Evolutionary conservation across 2,329 filamentous ascomycete species (phyloP).

Genomic region (Grosmannia clavigera): DNA sequence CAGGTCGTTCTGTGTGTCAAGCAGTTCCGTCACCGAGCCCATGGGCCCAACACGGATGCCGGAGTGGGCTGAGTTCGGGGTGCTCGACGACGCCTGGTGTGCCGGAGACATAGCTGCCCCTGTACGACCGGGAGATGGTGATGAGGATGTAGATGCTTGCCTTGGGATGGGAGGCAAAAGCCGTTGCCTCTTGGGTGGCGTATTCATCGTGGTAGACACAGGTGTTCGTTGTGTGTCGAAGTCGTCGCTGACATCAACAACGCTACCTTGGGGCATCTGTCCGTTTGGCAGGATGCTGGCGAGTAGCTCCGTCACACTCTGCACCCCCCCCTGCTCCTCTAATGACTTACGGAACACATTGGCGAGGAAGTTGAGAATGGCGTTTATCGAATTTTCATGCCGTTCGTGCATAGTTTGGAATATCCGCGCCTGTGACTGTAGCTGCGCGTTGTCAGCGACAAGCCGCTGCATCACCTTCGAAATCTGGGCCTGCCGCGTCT

Average conservation of each 20-base stretch:
- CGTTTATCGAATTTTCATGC: constrained; percentile 98
- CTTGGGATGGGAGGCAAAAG: constrained; percentile 40
- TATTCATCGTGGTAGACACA: constrained; percentile 20
- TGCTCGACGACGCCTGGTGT: background rate
- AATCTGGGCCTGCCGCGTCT: constrained; percentile 78
- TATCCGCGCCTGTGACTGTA: constrained; percentile 76
- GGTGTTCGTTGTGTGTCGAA: constrained; percentile 37
- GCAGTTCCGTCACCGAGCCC: constrained; percentile 48
- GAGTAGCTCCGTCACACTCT: constrained; percentile 77
- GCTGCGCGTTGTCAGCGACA: constrained; percentile 72
- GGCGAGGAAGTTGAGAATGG: constrained; percentile 92
- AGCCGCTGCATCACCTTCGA: constrained; percentile 69
- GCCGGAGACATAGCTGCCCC: background rate
- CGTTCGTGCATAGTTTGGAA: constrained; percentile 88
- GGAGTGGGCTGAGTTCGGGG: background rate
- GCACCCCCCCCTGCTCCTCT: constrained; percentile 64
- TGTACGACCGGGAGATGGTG: background rate
- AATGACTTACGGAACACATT: constrained; percentile 93
- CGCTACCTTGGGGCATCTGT: constrained; percentile 39
- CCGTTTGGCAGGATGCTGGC: constrained; percentile 55
- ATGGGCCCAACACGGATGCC: constrained; percentile 15
- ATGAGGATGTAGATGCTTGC: background rate
- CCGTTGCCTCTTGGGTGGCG: constrained; percentile 40
- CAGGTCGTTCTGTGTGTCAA: constrained; percentile 38
- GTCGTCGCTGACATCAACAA: constrained; percentile 48